A percentile compares a stretch with the other conserved stretches of the same genome.
These are phyloP conservation scores for Trichoderma endophyticum DNA, from an alignment of 2,329 filamentous ascomycete species.

Conservation along the genomic window DNA sequence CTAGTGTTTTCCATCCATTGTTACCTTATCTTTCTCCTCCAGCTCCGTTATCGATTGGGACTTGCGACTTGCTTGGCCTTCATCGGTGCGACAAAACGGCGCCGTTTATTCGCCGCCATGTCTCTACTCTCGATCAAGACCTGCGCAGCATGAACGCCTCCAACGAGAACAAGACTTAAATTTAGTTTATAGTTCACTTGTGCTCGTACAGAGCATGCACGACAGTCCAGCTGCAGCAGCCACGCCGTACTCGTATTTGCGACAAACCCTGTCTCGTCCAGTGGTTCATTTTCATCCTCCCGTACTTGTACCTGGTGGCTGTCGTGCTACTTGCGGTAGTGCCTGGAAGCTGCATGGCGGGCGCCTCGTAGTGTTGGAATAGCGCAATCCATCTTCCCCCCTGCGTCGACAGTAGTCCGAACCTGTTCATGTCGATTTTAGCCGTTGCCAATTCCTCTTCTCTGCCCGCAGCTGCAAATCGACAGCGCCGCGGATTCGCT, in stretches of 20 bases:
- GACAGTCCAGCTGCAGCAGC: neutral
- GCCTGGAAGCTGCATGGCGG: constrained; percentile 7
- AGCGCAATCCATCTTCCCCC: neutral
- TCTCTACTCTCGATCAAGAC: neutral
- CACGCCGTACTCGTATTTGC: constrained; percentile 15
- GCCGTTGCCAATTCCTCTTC: neutral
- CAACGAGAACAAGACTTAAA: neutral
- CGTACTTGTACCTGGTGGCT: constrained; percentile 2
- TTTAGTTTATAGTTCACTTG: neutral
- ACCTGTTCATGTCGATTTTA: neutral
- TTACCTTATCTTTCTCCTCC: neutral
- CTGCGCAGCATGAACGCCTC: neutral
- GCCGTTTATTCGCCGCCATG: neutral
- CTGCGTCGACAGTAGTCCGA: neutral
- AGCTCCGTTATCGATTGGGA: neutral
- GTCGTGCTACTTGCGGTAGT: constrained; percentile 6
- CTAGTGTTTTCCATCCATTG: neutral
- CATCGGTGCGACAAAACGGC: neutral
- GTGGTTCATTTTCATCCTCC: neutral
- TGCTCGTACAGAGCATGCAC: neutral
- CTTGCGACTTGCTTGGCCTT: neutral
- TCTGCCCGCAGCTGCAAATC: neutral
- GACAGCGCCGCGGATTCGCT: neutral
- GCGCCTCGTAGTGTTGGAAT: neutral
- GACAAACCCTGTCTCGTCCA: constrained; percentile 4